Percentiles rank a stretch among this genome's conserved stretches.
Conservation (phyloP, 2,329 filamentous ascomycete genomes). For the Teratosphaeria zuluensis region DNA sequence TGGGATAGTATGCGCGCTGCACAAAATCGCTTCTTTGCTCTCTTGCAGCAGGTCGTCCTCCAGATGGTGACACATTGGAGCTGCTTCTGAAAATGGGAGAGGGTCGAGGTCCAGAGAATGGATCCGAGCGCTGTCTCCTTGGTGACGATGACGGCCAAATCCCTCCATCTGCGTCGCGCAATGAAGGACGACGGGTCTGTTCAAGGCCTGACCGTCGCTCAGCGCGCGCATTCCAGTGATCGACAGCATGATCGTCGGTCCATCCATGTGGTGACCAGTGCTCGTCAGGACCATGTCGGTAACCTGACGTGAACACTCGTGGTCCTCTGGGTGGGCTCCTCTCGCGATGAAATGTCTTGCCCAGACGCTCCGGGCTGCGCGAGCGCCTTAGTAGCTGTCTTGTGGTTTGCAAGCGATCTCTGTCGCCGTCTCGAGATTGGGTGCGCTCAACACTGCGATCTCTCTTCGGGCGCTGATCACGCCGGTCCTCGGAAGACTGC, state of each 20-base stretch:
- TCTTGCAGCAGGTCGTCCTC: neutral
- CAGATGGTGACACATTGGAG: neutral
- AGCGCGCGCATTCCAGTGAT: neutral
- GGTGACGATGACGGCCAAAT: neutral
- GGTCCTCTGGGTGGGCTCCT: neutral
- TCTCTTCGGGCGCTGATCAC: neutral
- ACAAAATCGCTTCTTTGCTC: neutral
- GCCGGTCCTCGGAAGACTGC: neutral
- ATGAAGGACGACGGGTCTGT: neutral
- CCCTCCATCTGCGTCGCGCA: neutral
- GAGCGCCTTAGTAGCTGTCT: neutral
- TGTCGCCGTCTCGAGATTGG: neutral
- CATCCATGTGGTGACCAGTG: neutral
- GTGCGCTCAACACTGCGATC: neutral
- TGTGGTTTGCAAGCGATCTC: neutral
- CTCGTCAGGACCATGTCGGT: neutral
- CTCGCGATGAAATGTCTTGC: neutral
- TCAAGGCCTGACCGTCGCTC: neutral
- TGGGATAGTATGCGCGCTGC: neutral
- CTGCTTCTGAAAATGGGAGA: neutral
- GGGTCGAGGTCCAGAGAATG: neutral
- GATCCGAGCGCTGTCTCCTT: neutral
- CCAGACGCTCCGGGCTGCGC: neutral
- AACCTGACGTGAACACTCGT: neutral
- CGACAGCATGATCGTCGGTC: neutral